Evolutionary conservation across 1,284 basidiomycete genomes (phyloP).

Genomic region (Peniophora sp.): DNA sequence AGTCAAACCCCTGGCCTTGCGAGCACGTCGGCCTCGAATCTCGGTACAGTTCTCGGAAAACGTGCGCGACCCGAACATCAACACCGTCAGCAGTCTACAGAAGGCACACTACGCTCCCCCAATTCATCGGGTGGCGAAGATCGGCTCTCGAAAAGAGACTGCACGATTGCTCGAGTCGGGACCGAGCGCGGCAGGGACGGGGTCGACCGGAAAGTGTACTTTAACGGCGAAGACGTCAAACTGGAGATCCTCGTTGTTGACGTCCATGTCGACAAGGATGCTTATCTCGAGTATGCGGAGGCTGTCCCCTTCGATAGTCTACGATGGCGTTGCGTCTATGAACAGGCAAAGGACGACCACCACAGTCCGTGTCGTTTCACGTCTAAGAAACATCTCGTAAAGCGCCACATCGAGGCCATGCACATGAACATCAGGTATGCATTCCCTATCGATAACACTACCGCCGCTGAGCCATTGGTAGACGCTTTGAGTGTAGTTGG

Average conservation of each 20-base stretch:
- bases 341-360: conserved; percentile 10
- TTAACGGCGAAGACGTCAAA: not conserved
- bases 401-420: conserved; percentile 57
- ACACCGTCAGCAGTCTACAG: no score
- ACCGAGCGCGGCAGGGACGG: no score
- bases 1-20: no score
- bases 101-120: no score
- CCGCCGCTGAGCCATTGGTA: conserved; percentile 17
- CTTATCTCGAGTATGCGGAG: not conserved
- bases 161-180: no score
- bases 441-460: conserved; percentile 6
- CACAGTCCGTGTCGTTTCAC: conserved; percentile 36
- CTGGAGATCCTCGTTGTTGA: not conserved
- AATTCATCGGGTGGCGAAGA: no score
- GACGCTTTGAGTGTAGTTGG: conserved; percentile 45
- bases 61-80: no score
- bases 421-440: conserved; percentile 55
- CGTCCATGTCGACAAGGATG: not conserved
- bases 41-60: no score
- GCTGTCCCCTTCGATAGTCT: no score
- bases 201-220: not conserved
- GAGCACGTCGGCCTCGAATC: no score
- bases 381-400: conserved; percentile 58
- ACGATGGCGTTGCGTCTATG: conserved; percentile 13
- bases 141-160: no score